phyloP scores from a whole-genome alignment of 1,284 basidiomycete genomes.

The Hortiboletus rubellus region DNA sequence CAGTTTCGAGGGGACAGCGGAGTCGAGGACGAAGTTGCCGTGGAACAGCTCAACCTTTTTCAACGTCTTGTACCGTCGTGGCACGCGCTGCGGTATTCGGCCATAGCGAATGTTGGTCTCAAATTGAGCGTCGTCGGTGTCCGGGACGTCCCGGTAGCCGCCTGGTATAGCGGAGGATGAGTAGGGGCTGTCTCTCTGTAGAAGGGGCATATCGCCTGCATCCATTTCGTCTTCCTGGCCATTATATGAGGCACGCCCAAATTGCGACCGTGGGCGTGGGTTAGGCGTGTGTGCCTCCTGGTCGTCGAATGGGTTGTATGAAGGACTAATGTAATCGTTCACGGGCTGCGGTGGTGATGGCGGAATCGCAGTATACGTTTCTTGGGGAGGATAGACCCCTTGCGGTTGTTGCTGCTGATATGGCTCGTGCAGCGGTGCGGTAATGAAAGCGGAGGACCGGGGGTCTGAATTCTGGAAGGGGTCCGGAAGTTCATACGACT shows the following conservation, averaged over 20 bases:
- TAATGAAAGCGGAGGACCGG: slow-evolving; percentile 20
- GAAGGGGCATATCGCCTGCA: slow-evolving; percentile 63
- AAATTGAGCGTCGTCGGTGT: slow-evolving; percentile 39
- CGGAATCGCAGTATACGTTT: slow-evolving; percentile 16
- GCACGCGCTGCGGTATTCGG: slow-evolving; percentile 81
- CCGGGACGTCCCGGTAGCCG: slow-evolving; percentile 42
- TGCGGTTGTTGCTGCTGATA: slow-evolving; percentile 29
- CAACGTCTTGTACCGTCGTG: slow-evolving; percentile 86
- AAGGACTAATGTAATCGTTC: slow-evolving; percentile 28
- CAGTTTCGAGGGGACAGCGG: slow-evolving; percentile 82
- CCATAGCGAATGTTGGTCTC: slow-evolving; percentile 77
- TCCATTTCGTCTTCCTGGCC: slow-evolving; percentile 40
- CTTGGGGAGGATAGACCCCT: slow-evolving; percentile 22
- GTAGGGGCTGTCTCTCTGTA: slow-evolving; percentile 46
- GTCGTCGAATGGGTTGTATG: slow-evolving; percentile 27
- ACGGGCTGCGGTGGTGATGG: slow-evolving; percentile 25
- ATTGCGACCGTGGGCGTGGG: slow-evolving; percentile 27
- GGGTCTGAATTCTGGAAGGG: slow-evolving; percentile 23
- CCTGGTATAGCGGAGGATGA: slow-evolving; percentile 41
- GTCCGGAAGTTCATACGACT: slow-evolving; percentile 25
- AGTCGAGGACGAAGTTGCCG: slow-evolving; percentile 89
- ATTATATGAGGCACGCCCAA: slow-evolving; percentile 40
- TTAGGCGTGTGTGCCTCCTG: slow-evolving; percentile 19
- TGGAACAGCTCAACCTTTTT: slow-evolving; percentile 89
- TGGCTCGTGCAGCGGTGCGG: slow-evolving; percentile 26